These are phyloP conservation scores for Astraeus odoratus DNA, from an alignment of 768 basidiomycete genomes.

Conservation along the genomic window DNA sequence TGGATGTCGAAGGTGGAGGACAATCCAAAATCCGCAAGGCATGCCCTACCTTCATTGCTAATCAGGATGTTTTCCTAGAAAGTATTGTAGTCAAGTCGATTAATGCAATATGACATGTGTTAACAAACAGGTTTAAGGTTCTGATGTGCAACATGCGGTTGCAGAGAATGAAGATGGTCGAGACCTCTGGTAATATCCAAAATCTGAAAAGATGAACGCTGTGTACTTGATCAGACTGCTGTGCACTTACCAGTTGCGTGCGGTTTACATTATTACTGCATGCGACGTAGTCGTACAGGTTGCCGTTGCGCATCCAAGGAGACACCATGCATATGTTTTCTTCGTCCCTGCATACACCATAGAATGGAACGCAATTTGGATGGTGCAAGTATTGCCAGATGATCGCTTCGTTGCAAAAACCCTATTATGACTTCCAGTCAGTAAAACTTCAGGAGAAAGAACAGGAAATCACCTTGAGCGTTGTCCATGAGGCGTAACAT, in stretches of 20 bases:
- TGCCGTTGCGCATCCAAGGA: conserved; percentile 33
- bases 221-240: neutral
- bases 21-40: conserved; percentile 46
- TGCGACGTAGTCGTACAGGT: conserved; percentile 25
- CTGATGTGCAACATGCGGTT: conserved; percentile 30
- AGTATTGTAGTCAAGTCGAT: conserved; percentile 6
- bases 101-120: neutral
- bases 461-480: conserved; percentile 13
- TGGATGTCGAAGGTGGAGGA: conserved; percentile 12
- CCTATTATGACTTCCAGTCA: conserved; percentile 8
- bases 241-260: conserved; percentile 25
- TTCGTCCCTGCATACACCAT: conserved; percentile 23
- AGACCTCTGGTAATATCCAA: conserved; percentile 38
- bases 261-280: conserved; percentile 17
- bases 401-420: conserved; percentile 25
- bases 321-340: conserved; percentile 28
- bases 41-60: conserved; percentile 33
- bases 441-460: neutral
- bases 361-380: conserved; percentile 30
- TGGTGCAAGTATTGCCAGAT: conserved; percentile 30
- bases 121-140: conserved; percentile 25
- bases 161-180: conserved; percentile 35
- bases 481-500: neutral
- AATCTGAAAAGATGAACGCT: conserved; percentile 24
- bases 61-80: conserved; percentile 42